Conservation (phyloP, 306 rosid species). For the Fagus crenata region DNA sequence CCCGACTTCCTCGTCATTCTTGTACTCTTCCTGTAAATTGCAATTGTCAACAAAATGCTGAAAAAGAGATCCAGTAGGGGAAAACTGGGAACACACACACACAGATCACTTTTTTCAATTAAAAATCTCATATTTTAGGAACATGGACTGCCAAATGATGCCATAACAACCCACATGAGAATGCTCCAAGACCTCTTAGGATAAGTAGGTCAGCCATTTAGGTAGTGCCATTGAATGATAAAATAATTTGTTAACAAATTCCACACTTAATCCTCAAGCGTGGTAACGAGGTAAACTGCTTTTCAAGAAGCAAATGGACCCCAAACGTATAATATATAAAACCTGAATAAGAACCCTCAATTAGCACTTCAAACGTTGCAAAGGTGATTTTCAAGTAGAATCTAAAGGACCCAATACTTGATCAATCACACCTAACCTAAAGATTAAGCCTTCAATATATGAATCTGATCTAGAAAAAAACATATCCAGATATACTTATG, state of each 20-base stretch:
- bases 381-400: neutral
- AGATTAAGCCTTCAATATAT: neutral
- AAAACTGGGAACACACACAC: neutral
- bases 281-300: neutral
- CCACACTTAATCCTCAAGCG: neutral
- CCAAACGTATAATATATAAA: neutral
- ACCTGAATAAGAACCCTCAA: neutral
- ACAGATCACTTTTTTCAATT: neutral
- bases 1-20: slow-evolving; percentile 78
- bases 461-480: too few species aligned
- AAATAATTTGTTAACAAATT: neutral
- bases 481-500: too few species aligned
- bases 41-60: neutral
- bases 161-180: neutral
- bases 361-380: neutral
- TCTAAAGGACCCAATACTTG: neutral
- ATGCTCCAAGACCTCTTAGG: neutral
- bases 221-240: neutral
- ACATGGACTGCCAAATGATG: neutral
- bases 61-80: neutral
- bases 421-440: neutral
- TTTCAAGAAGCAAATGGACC: neutral
- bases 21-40: slow-evolving; percentile 73
- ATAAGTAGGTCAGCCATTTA: neutral
- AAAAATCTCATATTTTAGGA: neutral